Base-by-base conservation (phyloP, 768 basidiomycete species). In the Tricholomella constricta region DNA sequence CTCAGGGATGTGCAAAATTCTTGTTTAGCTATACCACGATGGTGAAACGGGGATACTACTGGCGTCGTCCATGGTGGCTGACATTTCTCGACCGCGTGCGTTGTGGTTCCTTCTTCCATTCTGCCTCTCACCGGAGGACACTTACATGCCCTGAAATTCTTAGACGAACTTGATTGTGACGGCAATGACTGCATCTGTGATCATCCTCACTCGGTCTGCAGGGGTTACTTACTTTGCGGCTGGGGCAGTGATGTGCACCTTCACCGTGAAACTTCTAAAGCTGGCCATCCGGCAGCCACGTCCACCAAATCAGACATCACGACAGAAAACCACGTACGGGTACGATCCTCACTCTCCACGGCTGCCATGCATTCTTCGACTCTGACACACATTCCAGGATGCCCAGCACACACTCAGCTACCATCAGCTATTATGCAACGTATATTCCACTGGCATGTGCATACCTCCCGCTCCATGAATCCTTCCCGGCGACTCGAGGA, bases 401-500 rank as follows among this genome's bases (percentile, higher is more conserved):
- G 90, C 90, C 90, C 5, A 89, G 86, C 56, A 91, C 90, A 5
- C 90, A 92, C 66, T 85, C 89, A 10, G 84, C 88, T 9, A 72
- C 76, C 5, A 88, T 88, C 59, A 75, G 78, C 2, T 91, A 77
- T 69, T 86, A 80, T 62, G 83, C 81, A 8, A 73, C 78, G 2
- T 91, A 82, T 62, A 78, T 83, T 22, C 57, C 77, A 11, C 71
- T 90, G 10, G 82, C 87, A 11, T 81, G 79, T 59, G 19, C 71
- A 5, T 76, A 78, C 61, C 77, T 89, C 12, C 86, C 87, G 2
- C 54, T 83, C 12, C 88, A 90, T 59, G 66, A 74, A 19, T 76
- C 78, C 3, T 66, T 90, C 31, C 79, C 80, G 10, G 47, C 63
- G n/a, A 55, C 60, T 17, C 57, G 66, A 19, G 27, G 68, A 8